Evolutionary conservation across 768 basidiomycete genomes (phyloP), one percentile per base, ranked within the genome.

Genomic region (Trametes maxima): DNA sequence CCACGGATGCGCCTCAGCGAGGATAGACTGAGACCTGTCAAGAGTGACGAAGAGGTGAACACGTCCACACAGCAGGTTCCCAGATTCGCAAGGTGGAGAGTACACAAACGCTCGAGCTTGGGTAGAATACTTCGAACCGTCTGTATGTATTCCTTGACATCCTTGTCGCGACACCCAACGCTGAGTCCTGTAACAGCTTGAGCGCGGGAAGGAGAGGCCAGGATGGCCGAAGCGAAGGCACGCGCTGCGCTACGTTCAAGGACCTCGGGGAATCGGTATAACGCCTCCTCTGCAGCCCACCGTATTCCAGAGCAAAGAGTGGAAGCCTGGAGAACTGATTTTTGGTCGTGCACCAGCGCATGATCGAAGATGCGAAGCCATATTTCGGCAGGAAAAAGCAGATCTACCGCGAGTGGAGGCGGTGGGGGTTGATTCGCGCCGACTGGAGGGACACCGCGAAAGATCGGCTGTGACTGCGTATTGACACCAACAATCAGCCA

Each of bases 351-450:
- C 37, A 42, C 21, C 21, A 39, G 7, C 5, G 39, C 51, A n/a
- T 53, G 21, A 12, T 39, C 19, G 51, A 53, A 40, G n/a, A 53
- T 42, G 4, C 51, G 51, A 2, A 53, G 51, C 51, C 51, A 53
- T 21, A 53, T 8, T 39, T 53, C 51, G 2, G 39, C 11, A 17
- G 51, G 51, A 8, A 53, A 12, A 7, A 11, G 51, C 11, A 22
- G 19, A 22, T 21, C 28, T 8, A 8, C 28, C 8, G 28, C 28
- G 4, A 3, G 28, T 33, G 28, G 28, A 33, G 28, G 8, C 8
- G 28, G 28, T 33, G 28, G 28, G 28, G 28, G 28, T 8, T 33
- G 28, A 8, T 33, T 33, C 8, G 28, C 28, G 28, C 8, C 28
- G 28, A 33, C 28, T 33, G 4, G 28, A 33, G 28, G 8, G 8